Base-by-base conservation (phyloP, 306 rosid genomes). In the Fagus sylvatica region DNA sequence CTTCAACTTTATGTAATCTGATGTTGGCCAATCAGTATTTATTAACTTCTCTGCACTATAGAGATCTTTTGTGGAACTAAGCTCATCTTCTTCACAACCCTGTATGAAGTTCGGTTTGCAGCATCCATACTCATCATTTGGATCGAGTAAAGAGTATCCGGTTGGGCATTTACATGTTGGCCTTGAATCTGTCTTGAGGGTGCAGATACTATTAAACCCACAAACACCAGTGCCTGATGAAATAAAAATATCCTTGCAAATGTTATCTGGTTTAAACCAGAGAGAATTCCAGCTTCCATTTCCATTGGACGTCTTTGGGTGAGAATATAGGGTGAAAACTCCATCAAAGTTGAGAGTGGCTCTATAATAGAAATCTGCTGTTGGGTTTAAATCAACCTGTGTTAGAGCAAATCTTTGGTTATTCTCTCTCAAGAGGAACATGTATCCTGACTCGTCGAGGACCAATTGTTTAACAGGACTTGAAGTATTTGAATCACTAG, bases 331-430 rank as follows among this genome's bases (percentile, higher is more conserved):
- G 0, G 73, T 6, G 7, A 84, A 79, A 77, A 71, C 16, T 33
- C 86, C 88, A 68, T 82, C 85, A 74, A 82, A 84, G 56, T 77
- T 49, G 3, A 87, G 86, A 15, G 86, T 84, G 19, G 84, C 79
- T 76, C 83, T 79, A 3, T 76, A 41, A 17, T 82, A 84, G 69
- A 7, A 33, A 42, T 55, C 73, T 4, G 30, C 32, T 0, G 33
- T 1, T 4, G 80, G 57, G 57, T 6, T 22, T 30, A 1, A 0
- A 1, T 1, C 37, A n/a, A 4, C 8, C 2, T 2, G 4, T 10
- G 19, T 16, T 16, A 84, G 9, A 36, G 4, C 15, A 6, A 53
- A 2, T 2, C 43, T 82, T 10, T 53, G 48, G 0, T 67, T 84
- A 37, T 76, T 82, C 49, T 74, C 74, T 73, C 76, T 34, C 40